phyloP scores from a whole-genome alignment of 1,284 basidiomycete species.

The Thelephora terrestris region DNA sequence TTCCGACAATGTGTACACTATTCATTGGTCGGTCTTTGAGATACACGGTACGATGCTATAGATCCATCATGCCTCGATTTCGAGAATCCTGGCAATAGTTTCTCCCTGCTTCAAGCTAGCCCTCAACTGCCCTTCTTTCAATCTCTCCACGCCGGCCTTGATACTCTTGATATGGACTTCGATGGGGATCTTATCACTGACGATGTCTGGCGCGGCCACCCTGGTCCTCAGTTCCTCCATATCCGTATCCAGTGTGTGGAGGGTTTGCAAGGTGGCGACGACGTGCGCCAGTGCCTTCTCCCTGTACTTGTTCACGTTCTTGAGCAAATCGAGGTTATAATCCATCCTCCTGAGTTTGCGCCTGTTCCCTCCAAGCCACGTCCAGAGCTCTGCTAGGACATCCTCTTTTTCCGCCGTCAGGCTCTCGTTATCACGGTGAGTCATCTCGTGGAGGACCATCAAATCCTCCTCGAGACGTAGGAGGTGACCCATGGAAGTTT shows the following conservation, averaged over 20 bases:
- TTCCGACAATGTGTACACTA: too few species aligned
- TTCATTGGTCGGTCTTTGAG: too few species aligned
- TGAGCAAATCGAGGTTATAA: constrained; percentile 41
- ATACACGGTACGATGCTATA: too few species aligned
- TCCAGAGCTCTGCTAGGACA: constrained; percentile 58
- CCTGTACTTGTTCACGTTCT: constrained; percentile 43
- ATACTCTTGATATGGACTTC: constrained; percentile 68
- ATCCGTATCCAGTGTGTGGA: constrained; percentile 54
- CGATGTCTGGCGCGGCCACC: constrained; percentile 51
- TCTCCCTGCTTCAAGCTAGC: constrained; percentile 27
- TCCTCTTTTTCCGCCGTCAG: constrained; percentile 36
- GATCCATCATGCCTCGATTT: too few species aligned
- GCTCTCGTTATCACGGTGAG: constrained; percentile 42
- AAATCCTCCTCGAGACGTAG: constrained; percentile 52
- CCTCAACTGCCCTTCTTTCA: constrained; percentile 43
- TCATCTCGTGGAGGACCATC: constrained; percentile 40
- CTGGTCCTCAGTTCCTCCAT: constrained; percentile 64
- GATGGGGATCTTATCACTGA: constrained; percentile 44
- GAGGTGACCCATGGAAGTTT: constrained; percentile 41
- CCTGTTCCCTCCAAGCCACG: constrained; percentile 50
- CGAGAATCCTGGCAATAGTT: constrained; percentile 20
- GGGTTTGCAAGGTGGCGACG: constrained; percentile 46
- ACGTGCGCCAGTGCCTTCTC: constrained; percentile 52
- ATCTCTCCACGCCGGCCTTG: constrained; percentile 45
- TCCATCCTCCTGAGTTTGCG: constrained; percentile 34